phyloP scores from a whole-genome alignment of 2,329 filamentous ascomycete species.

The Boeremia exigua region DNA sequence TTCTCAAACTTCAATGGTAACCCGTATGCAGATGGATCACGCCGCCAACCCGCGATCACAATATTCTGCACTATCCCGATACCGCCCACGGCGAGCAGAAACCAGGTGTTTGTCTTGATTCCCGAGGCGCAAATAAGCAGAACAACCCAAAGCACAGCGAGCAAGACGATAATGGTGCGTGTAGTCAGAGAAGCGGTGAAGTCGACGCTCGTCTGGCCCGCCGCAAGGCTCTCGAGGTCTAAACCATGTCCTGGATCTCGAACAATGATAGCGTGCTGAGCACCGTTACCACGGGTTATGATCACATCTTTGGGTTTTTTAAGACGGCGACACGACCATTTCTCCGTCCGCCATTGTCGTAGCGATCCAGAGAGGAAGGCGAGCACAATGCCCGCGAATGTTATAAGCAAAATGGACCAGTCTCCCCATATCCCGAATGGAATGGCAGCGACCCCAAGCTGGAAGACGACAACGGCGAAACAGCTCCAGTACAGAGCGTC shows the following conservation, averaged over 20 bases:
- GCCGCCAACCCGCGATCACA: constrained; percentile 24
- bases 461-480: constrained; percentile 13
- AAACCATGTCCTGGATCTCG: constrained; percentile 11
- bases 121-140: not conserved
- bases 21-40: constrained; percentile 15
- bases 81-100: constrained; percentile 25
- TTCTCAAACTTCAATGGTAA: constrained; percentile 2
- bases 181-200: not conserved
- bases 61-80: constrained; percentile 33
- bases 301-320: constrained; percentile 2
- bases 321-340: constrained; percentile 19
- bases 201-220: constrained; percentile 20
- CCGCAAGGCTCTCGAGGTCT: constrained; percentile 24
- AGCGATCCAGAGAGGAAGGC: constrained; percentile 14
- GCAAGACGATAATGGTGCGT: not conserved
- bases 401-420: constrained; percentile 22
- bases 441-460: constrained; percentile 20
- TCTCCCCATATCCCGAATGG: constrained; percentile 19
- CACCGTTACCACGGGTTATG: constrained; percentile 25
- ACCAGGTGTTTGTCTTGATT: constrained; percentile 16
- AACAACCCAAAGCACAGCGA: not conserved
- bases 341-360: constrained; percentile 23
- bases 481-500: constrained; percentile 10
- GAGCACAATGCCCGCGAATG: constrained; percentile 11
- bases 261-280: constrained; percentile 24